These are phyloP conservation scores for Cercospora zeina DNA, from an alignment of 2,329 filamentous ascomycete genomes.

Conservation along the genomic window DNA sequence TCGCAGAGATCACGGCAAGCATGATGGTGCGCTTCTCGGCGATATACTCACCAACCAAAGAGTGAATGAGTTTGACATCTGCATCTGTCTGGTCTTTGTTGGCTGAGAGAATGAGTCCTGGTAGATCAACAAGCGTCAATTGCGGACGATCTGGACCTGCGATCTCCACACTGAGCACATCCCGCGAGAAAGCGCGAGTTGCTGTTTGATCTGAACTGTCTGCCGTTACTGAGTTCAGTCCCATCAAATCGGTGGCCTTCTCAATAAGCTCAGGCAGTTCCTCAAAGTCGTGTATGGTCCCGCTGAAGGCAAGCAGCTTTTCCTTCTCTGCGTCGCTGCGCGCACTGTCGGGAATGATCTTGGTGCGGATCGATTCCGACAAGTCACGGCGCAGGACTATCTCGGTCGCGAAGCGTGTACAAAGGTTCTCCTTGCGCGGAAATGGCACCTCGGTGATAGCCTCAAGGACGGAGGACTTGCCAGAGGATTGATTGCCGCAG, in stretches of 20 bases:
- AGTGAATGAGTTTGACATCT: slow-evolving; percentile 40
- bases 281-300: slow-evolving; percentile 41
- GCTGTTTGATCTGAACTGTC: neutral
- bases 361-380: slow-evolving; percentile 26
- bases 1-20: slow-evolving; percentile 43
- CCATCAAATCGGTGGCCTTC: slow-evolving; percentile 56
- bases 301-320: slow-evolving; percentile 37
- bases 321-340: slow-evolving; percentile 34
- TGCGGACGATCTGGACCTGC: slow-evolving; percentile 46
- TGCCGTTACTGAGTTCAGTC: slow-evolving; percentile 38
- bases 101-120: slow-evolving; percentile 43
- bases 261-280: slow-evolving; percentile 54
- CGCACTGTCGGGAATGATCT: slow-evolving; percentile 35
- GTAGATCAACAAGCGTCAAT: slow-evolving; percentile 41
- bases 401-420: slow-evolving; percentile 64
- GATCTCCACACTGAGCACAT: slow-evolving; percentile 53
- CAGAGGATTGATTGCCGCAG: slow-evolving; percentile 61
- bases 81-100: slow-evolving; percentile 38
- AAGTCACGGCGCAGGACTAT: slow-evolving; percentile 53
- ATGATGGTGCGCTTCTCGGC: slow-evolving; percentile 53
- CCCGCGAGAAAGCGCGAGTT: slow-evolving; percentile 45
- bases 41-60: slow-evolving; percentile 57
- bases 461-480: slow-evolving; percentile 66
- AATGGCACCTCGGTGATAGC: slow-evolving; percentile 64
- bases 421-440: slow-evolving; percentile 56